phyloP scores from a whole-genome alignment of 371 early-diverging fungal genomes.

The Rhizopus sp. region DNA sequence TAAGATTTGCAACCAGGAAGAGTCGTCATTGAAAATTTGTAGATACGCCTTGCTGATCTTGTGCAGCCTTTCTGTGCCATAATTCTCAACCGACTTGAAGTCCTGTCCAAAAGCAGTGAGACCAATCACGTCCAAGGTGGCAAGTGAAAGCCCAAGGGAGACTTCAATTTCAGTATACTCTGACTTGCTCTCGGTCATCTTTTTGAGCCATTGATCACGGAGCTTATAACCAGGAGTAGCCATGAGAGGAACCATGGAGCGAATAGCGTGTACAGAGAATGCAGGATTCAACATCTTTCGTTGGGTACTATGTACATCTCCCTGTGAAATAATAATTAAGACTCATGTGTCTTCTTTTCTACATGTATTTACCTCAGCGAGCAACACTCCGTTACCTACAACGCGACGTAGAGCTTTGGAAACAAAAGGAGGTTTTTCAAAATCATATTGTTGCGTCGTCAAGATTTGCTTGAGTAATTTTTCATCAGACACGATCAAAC shows the following conservation, averaged over 20 bases:
- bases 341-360: not conserved
- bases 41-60: not conserved
- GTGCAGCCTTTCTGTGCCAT: conserved; percentile 7
- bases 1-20: not conserved
- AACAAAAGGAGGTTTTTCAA: conserved; percentile 32
- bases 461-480: conserved; percentile 51
- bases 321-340: conserved; percentile 10
- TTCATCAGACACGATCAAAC: conserved; percentile 51
- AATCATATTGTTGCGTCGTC: conserved; percentile 47
- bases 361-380: conserved; percentile 36
- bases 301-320: conserved; percentile 59
- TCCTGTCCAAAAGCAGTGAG: conserved; percentile 51
- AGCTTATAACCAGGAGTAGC: conserved; percentile 27
- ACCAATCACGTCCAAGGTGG: conserved; percentile 53
- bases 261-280: conserved; percentile 51
- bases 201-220: conserved; percentile 32
- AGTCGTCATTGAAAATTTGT: not conserved
- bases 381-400: conserved; percentile 54
- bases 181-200: not conserved
- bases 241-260: conserved; percentile 44
- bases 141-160: not conserved
- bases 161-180: conserved; percentile 3
- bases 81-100: conserved; percentile 48
- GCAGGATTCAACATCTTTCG: conserved; percentile 69
- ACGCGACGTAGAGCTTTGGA: conserved; percentile 26